phyloP scores from a whole-genome alignment of 345 rosid genomes.

The Iberis pinnata region DNA sequence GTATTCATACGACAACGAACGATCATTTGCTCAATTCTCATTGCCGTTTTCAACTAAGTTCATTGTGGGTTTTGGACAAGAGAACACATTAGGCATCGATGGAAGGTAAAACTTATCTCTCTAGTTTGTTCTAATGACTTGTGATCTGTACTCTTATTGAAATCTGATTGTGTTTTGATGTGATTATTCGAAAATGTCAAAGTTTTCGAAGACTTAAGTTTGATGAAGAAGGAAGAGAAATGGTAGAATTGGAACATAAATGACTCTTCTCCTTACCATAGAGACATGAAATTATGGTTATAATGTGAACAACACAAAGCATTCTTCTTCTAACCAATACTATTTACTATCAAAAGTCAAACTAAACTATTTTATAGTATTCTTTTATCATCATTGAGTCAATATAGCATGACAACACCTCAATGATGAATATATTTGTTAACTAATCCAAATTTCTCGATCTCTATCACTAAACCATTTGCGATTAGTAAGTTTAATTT shows the following conservation, averaged over 20 bases:
- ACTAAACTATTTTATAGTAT: too few species aligned
- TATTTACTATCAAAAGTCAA: too few species aligned
- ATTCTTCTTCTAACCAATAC: too few species aligned
- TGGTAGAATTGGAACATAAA: constrained; percentile 70
- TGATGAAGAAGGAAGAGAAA: constrained; percentile 75
- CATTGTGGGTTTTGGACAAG: constrained; percentile 74
- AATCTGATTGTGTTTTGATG: neutral
- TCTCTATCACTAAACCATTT: too few species aligned
- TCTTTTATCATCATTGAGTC: too few species aligned
- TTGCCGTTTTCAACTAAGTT: constrained; percentile 57
- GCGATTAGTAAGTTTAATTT: too few species aligned
- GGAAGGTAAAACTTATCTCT: constrained; percentile 47
- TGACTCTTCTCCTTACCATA: constrained; percentile 33
- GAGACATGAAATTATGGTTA: neutral
- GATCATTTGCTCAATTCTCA: constrained; percentile 87
- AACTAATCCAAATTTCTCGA: too few species aligned
- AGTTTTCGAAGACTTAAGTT: constrained; percentile 77
- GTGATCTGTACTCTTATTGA: neutral
- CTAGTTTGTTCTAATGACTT: constrained; percentile 2
- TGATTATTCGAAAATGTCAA: constrained; percentile 25
- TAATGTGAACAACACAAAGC: too few species aligned
- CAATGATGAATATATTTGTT: too few species aligned
- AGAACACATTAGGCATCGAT: constrained; percentile 64
- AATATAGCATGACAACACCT: too few species aligned
- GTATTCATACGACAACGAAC: constrained; percentile 65